Percentiles rank a stretch among this genome's conserved stretches.
These are phyloP conservation scores for Petasospora fabianii DNA, from an alignment of 1,139 yeast genomes.

Conservation along the genomic window DNA sequence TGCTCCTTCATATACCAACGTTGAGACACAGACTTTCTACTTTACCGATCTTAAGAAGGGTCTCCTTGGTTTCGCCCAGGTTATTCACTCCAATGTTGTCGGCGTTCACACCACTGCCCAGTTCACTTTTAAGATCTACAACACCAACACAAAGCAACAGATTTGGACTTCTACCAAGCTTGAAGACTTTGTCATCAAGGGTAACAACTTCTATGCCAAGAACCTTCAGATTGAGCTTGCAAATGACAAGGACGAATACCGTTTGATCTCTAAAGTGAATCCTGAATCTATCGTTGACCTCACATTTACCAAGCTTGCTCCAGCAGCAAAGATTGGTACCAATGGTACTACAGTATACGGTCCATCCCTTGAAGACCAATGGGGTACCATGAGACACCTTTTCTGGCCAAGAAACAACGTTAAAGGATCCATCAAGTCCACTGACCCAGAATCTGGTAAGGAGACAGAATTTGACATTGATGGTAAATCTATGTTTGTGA, in stretches of 20 bases:
- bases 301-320: constrained; percentile 55
- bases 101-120: constrained; percentile 92
- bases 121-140: constrained; percentile 58
- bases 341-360: constrained; percentile 88
- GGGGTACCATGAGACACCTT: constrained; percentile 96
- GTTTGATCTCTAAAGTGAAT: constrained; percentile 62
- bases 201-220: constrained; percentile 79
- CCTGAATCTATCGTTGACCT: constrained; percentile 74
- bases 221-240: constrained; percentile 58
- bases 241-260: constrained; percentile 53
- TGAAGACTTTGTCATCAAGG: constrained; percentile 73
- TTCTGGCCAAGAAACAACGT: constrained; percentile 92
- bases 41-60: constrained; percentile 63
- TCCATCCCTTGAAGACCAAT: constrained; percentile 73
- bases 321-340: constrained; percentile 86
- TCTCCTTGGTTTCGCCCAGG: constrained; percentile 83
- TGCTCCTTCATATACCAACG: constrained; percentile 77
- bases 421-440: constrained; percentile 52
- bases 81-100: constrained; percentile 88
- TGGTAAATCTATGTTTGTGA: constrained; percentile 79
- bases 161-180: constrained; percentile 64
- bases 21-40: constrained; percentile 92
- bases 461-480: constrained; percentile 34
- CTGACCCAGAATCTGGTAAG: constrained; percentile 21
- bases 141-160: constrained; percentile 15